Base-by-base conservation (phyloP, 139 green algal species). In the Microglena sp. region DNA sequence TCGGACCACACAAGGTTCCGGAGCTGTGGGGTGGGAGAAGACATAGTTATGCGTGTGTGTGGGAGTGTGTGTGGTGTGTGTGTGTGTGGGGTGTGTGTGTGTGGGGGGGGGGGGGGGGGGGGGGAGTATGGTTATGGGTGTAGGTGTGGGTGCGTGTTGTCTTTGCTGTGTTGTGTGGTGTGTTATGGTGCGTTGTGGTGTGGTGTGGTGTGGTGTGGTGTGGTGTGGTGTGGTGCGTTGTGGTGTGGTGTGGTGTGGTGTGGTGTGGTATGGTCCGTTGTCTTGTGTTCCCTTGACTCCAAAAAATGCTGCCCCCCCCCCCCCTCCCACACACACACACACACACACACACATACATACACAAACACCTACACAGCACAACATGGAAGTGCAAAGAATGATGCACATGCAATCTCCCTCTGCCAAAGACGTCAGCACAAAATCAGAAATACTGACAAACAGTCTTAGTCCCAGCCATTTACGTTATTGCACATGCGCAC, bases 1-100 rank as follows among this genome's bases (percentile, higher is more conserved):
- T 78, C 83, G 1, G 86, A 72, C 86, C 87, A 95, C 44, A 97
- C 72, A 40, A 97, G 80, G 72, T 97, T 93, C 27, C 92, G 81
- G 50, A 97, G 76, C 80, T 80, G 67, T 34, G 43, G 46, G 6
- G 46, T 6, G 46, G 46, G 46, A n/a, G 6, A 57, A 18, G 46
- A 6, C 15, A 31, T 57, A 18, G 29, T 5, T n/a, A 57, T 7
- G 27, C 46, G 22, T 8, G 46, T 18, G 40, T n/a, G 11, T 11
- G 40, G 40, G 40, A 50, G 40, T 50, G 40, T 50, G 40, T 50
- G 40, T 50, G 40, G 40, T 11, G 40, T 50, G 40, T 50, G 11
- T 50, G 40, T 50, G 40, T 50, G 40, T 50, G 40, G 40, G 11
- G 40, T 18, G 40, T 50, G 40, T 18, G 11, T 50, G 40, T 50